A percentile compares a stretch with the other conserved stretches of the same genome.
Conservation (phyloP, 331 rosid species). For the Ulmus americana region DNA sequence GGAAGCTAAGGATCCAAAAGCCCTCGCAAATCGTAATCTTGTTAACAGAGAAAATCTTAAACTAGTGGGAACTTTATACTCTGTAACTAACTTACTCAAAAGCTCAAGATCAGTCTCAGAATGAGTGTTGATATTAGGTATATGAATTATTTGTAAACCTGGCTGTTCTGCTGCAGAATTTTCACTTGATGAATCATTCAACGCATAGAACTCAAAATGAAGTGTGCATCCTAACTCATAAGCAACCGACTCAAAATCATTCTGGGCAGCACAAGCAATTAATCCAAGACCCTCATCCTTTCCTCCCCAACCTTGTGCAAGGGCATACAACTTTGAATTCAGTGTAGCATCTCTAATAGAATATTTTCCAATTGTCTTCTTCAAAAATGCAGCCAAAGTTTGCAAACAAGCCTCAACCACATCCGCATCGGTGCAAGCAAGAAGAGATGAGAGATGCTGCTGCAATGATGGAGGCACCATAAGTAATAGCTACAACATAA, state of each 20-base stretch:
- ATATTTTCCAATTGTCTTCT: constrained; percentile 85
- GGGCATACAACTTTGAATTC: constrained; percentile 76
- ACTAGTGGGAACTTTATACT: constrained; percentile 68
- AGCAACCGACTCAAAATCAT: constrained; percentile 55
- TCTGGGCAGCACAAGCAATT: constrained; percentile 64
- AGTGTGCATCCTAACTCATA: constrained; percentile 81
- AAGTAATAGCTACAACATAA: neutral
- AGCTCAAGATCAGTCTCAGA: constrained; percentile 78
- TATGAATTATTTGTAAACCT: constrained; percentile 78
- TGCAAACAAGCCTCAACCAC: constrained; percentile 91
- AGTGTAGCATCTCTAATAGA: constrained; percentile 69
- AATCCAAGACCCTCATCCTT: constrained; percentile 99
- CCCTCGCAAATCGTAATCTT: constrained; percentile 87
- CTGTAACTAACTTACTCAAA: constrained; percentile 59
- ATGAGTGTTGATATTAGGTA: constrained; percentile 47
- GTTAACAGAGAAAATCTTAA: constrained; percentile 85
- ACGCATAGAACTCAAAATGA: constrained; percentile 89
- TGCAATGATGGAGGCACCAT: constrained; percentile 41
- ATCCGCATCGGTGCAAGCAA: constrained; percentile 90
- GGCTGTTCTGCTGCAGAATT: constrained; percentile 31
- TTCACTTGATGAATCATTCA: constrained; percentile 49
- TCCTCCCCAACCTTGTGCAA: constrained; percentile 99
- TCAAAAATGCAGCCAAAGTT: constrained; percentile 80
- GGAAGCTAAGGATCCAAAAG: constrained; percentile 77
- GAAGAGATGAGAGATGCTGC: constrained; percentile 96